These are phyloP conservation scores for Letharia columbiana DNA, from an alignment of 495 filamentous ascomycete species.

Conservation along the genomic window DNA sequence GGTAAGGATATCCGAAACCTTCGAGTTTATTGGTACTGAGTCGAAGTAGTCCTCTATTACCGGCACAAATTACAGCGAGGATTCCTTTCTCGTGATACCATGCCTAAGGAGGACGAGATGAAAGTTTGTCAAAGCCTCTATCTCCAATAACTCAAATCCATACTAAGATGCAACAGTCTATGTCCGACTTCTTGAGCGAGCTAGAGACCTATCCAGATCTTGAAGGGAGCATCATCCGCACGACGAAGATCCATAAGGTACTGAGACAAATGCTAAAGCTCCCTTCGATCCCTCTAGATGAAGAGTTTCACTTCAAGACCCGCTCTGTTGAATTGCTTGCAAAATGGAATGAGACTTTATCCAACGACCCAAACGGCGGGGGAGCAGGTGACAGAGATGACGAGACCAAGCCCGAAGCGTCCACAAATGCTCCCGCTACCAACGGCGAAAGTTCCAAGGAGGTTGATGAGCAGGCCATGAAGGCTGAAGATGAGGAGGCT, in stretches of 20 bases:
- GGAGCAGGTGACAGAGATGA: slow-evolving; percentile 40
- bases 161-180: slow-evolving; percentile 28
- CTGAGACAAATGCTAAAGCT: slow-evolving; percentile 84
- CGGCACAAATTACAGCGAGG: slow-evolving; percentile 88
- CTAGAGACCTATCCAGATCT: slow-evolving; percentile 71
- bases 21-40: slow-evolving; percentile 17
- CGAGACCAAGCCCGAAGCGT: slow-evolving; percentile 31
- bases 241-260: slow-evolving; percentile 91
- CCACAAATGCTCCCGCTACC: slow-evolving; percentile 33
- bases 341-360: slow-evolving; percentile 75
- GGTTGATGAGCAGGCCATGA: slow-evolving; percentile 41
- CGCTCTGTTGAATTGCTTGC: slow-evolving; percentile 65
- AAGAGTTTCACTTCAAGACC: slow-evolving; percentile 74
- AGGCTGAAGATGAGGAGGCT: slow-evolving; percentile 31
- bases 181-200: slow-evolving; percentile 71
- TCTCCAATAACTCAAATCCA: neutral
- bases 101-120: slow-evolving; percentile 87
- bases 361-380: slow-evolving; percentile 43
- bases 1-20: slow-evolving; percentile 36
- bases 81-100: slow-evolving; percentile 69
- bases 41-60: slow-evolving; percentile 58
- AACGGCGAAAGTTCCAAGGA: slow-evolving; percentile 40
- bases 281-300: slow-evolving; percentile 68
- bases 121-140: slow-evolving; percentile 26
- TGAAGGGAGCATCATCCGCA: slow-evolving; percentile 73